These are phyloP conservation scores for Colletotrichum caudatum DNA, from an alignment of 2,329 filamentous ascomycete species.

Conservation along the genomic window DNA sequence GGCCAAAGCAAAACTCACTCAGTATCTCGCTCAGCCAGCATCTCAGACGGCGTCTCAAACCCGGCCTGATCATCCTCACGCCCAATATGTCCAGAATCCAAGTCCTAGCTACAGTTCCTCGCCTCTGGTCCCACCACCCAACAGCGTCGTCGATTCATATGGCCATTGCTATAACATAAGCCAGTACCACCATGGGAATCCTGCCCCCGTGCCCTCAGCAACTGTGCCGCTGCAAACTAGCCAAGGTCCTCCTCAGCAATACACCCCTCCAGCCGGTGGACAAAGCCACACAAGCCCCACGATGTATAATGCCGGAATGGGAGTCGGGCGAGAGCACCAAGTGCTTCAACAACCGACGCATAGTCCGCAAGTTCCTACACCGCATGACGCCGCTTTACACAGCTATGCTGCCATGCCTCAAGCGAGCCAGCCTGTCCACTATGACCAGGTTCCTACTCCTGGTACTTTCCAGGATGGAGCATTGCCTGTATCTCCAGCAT, in stretches of 20 bases:
- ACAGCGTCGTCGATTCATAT: background rate
- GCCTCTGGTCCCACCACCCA: background rate
- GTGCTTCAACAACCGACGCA: background rate
- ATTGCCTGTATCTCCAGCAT: background rate
- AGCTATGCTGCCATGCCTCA: too few species aligned
- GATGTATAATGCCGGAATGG: background rate
- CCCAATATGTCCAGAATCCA: background rate
- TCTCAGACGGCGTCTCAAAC: background rate
- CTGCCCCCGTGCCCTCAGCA: background rate
- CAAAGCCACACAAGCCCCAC: background rate
- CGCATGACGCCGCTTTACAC: background rate
- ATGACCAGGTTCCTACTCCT: background rate
- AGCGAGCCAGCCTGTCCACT: background rate
- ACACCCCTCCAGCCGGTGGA: background rate
- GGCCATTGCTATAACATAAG: too few species aligned
- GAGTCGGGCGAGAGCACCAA: background rate
- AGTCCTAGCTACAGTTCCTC: background rate
- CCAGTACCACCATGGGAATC: background rate
- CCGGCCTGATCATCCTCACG: background rate
- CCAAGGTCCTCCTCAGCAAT: background rate
- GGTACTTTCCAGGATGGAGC: background rate
- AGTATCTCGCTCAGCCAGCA: slow-evolving; percentile 12
- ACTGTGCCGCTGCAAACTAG: background rate
- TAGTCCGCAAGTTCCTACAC: background rate
- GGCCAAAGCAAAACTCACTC: background rate